These are phyloP conservation scores for Meredithiella fracta DNA, from an alignment of 2,329 filamentous ascomycete genomes.

Conservation along the genomic window DNA sequence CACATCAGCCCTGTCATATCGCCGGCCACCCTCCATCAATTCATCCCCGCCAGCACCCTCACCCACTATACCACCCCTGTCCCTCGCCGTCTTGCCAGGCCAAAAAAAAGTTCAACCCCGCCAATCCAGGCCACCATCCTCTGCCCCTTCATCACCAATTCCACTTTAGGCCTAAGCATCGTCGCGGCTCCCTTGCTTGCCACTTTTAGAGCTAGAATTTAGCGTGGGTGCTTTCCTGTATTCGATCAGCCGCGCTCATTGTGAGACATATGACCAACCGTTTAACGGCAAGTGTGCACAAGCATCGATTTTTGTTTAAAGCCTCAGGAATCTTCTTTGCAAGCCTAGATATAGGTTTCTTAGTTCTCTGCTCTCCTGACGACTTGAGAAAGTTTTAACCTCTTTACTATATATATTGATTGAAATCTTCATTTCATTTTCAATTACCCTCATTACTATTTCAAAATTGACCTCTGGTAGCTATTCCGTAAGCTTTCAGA, in stretches of 20 bases:
- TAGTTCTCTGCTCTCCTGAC: background rate
- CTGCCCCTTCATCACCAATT: background rate
- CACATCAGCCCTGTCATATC: background rate
- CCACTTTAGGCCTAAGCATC: background rate
- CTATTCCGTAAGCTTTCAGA: too few species aligned
- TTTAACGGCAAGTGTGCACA: background rate
- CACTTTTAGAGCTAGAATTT: too few species aligned
- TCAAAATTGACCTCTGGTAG: background rate
- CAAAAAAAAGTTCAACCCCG: background rate
- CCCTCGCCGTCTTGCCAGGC: background rate
- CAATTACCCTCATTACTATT: background rate
- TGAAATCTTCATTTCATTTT: background rate
- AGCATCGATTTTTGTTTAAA: background rate
- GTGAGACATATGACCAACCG: too few species aligned
- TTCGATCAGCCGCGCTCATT: too few species aligned
- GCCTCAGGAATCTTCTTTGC: background rate
- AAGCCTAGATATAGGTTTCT: background rate
- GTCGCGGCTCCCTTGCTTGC: background rate
- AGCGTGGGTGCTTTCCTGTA: too few species aligned
- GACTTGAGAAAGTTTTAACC: background rate
- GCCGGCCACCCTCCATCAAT: background rate
- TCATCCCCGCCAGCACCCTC: background rate
- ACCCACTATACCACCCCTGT: background rate
- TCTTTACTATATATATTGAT: background rate
- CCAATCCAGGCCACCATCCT: background rate